A percentile compares a stretch with the other conserved stretches of the same genome.
phyloP scores from a whole-genome alignment of 345 rosid genomes.

The Jatropha curcas region DNA sequence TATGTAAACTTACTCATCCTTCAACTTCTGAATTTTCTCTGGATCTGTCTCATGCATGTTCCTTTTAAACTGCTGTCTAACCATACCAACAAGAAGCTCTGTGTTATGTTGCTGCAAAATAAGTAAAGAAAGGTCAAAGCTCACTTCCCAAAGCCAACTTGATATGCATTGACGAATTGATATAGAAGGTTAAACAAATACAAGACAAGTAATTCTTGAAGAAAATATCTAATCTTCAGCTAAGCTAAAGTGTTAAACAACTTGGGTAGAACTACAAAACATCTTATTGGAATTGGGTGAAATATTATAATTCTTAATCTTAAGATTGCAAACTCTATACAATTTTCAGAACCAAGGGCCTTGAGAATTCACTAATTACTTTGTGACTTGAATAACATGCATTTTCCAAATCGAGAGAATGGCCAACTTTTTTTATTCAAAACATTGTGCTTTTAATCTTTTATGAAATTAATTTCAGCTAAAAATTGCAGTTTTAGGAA shows the following conservation, averaged over 20 bases:
- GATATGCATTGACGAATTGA: too few species aligned
- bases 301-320: not conserved
- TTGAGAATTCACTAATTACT: not conserved
- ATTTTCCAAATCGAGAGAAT: not conserved
- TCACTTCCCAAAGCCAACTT: not conserved
- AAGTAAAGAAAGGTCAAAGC: constrained; percentile 6
- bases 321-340: not conserved
- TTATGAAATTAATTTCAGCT: too few species aligned
- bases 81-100: constrained; percentile 66
- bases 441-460: not conserved
- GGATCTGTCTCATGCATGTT: constrained; percentile 85
- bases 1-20: constrained; percentile 72
- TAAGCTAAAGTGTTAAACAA: not conserved
- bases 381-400: not conserved
- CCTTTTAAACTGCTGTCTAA: constrained; percentile 84
- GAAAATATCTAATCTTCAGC: not conserved
- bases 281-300: not conserved
- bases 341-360: not conserved
- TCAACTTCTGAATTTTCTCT: constrained; percentile 81
- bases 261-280: not conserved
- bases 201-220: not conserved
- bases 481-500: too few species aligned
- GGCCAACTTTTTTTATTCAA: not conserved
- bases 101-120: constrained; percentile 84
- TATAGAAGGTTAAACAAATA: not conserved